phyloP scores from a whole-genome alignment of 352 stramenopile genomes.

The Phytophthora cryptogea region DNA sequence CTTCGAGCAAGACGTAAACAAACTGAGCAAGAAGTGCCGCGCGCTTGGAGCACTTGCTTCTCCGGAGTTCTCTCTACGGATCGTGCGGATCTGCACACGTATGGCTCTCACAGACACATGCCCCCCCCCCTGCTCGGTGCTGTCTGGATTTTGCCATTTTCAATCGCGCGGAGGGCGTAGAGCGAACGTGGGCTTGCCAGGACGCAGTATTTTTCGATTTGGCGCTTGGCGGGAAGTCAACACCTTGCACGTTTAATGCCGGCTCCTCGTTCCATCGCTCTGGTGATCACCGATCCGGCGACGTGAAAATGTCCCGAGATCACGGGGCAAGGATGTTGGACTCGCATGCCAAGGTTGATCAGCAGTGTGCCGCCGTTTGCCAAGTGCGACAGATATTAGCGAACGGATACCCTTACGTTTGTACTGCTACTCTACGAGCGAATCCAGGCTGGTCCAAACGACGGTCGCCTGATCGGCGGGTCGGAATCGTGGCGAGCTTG shows the following conservation, averaged over 20 bases:
- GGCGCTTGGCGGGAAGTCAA: constrained; percentile 15
- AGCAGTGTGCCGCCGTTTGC: neutral
- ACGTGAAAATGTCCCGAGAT: constrained; percentile 18
- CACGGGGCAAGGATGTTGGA: constrained; percentile 10
- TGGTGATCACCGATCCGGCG: neutral
- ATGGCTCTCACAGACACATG: constrained; percentile 7
- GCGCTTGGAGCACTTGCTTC: neutral
- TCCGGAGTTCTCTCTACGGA: constrained; percentile 14
- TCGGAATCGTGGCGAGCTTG: constrained; percentile 3
- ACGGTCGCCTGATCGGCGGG: constrained; percentile 16
- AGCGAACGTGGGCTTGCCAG: constrained; percentile 1
- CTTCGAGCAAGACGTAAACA: constrained; percentile 14
- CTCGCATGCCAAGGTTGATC: constrained; percentile 1
- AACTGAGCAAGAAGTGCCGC: neutral
- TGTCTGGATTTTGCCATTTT: constrained; percentile 13
- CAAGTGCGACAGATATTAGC: constrained; percentile 1
- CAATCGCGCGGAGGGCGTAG: neutral
- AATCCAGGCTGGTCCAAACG: constrained; percentile 13
- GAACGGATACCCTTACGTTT: neutral
- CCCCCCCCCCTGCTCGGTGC: neutral
- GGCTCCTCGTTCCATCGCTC: constrained; percentile 4
- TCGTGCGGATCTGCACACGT: constrained; percentile 22
- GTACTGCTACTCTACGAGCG: constrained; percentile 16
- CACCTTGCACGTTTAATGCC: neutral
- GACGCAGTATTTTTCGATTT: constrained; percentile 30